Percentiles rank a stretch among this genome's conserved stretches.
phyloP scores from a whole-genome alignment of 768 basidiomycete genomes.

The Paxillus rubicundulus region DNA sequence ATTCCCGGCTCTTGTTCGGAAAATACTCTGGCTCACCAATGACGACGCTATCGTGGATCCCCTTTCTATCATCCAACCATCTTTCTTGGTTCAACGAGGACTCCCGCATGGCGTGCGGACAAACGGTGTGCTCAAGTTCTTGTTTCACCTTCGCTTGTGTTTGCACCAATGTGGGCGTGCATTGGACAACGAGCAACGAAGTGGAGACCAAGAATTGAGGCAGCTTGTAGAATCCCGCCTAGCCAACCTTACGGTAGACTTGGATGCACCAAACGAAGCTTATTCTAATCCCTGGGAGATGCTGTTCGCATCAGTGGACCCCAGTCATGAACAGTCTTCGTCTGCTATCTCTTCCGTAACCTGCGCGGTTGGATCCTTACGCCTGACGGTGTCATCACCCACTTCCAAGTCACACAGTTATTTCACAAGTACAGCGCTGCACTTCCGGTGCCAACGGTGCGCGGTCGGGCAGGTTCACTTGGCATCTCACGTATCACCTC shows the following conservation, averaged over 20 bases:
- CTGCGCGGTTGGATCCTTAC: constrained; percentile 16
- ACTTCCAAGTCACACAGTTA: constrained; percentile 23
- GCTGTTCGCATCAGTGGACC: constrained; percentile 16
- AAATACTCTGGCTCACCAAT: constrained; percentile 51
- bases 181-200: constrained; percentile 7
- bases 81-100: constrained; percentile 77
- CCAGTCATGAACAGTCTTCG: constrained; percentile 4
- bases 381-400: constrained; percentile 19
- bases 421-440: constrained; percentile 24
- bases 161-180: constrained; percentile 47
- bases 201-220: constrained; percentile 31
- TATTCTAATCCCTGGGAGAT: constrained; percentile 21
- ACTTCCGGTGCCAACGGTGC: constrained; percentile 21
- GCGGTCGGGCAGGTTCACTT: constrained; percentile 11
- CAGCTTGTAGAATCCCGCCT: constrained; percentile 40
- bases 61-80: constrained; percentile 79
- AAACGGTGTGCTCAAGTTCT: constrained; percentile 68
- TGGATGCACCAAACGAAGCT: constrained; percentile 37
- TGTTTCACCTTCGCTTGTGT: constrained; percentile 66
- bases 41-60: constrained; percentile 62
- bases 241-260: constrained; percentile 38
- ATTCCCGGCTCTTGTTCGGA: constrained; percentile 42
- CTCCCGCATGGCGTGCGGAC: constrained; percentile 64
- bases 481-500: constrained; percentile 14
- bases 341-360: constrained; percentile 10